Evolutionary conservation across 2,329 filamentous ascomycete species (phyloP), one percentile per base, ranked within the genome.

Genomic region (Nigrospora sphaerica): DNA sequence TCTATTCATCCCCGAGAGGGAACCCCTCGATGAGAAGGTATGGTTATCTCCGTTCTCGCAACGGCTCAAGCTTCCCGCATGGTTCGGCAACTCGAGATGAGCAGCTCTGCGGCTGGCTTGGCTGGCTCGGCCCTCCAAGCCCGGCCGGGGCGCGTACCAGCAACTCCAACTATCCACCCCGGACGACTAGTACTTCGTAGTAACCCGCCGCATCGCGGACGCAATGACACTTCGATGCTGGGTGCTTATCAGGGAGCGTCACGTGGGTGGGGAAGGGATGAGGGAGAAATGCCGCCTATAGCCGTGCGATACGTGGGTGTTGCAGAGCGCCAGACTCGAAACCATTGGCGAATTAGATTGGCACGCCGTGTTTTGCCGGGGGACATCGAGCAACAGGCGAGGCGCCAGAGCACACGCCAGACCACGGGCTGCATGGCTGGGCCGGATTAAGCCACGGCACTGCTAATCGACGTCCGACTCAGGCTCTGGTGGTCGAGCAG

Each of bases 331-430:
- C 23, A 28, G 33, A 51, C 42, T 44, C 42, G 17, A 7, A 47
- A 32, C 47, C 51, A 60, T 59, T 57, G 58, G 38, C 60, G 57
- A 63, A 62, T 63, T 47, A 59, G 14, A 46, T 32, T 42, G 47
- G 46, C 40, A 46, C 37, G 23, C 42, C 51, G 49, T 43, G 16
- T 42, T 43, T 48, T 53, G 47, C 50, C 49, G 54, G 28, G 13
- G 23, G 23, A 28, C 23, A 6, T 28, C 23, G 23, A 28, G 23
- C 23, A 28, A 28, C 23, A 28, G 23, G 23, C 23, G 23, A 28
- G 23, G 23, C 23, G 23, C 23, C 23, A 28, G 23, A 28, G 23
- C 23, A 28, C 23, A 28, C 23, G 23, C 23, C 23, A 28, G 23
- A 10, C 23, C 23, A 6, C 7, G 23, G 23, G 6, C 7, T 28